Base-by-base conservation (phyloP, 164 flowering plant species). In the Nelumbo lutea region DNA sequence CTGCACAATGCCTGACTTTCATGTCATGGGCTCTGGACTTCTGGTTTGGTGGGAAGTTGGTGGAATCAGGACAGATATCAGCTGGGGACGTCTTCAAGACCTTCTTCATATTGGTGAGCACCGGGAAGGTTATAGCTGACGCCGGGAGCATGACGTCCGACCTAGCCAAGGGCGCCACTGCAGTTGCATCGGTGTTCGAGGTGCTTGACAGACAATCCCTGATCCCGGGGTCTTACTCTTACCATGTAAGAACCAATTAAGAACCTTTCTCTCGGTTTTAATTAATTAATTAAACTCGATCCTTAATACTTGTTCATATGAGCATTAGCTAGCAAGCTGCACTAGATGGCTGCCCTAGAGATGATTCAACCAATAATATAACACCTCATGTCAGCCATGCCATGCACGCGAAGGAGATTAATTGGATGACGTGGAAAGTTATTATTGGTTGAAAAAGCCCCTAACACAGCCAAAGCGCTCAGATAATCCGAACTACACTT, bases 81-180 rank as follows among this genome's bases (percentile, higher is more conserved):
- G 86, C 98, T 0, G 94, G 94, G 13, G 97, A 84, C 60, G 97
- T 93, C 15, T 93, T 93, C 78, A 89, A 87, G 79, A 93, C 97
- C 3, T 93, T 91, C 73, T 89, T 91, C 78, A 79, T 93, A 27
- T 72, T 91, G 78, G 96, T 93, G 0, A 91, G 96, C 72, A 93
- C 97, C 1, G 97, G 98, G 0, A 91, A 87, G 70, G 97, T 93
- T 39, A 89, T 93, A 43, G 98, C 98, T 5, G 97, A 93, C 0
- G 97, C 98, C 4, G 98, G 98, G 11, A 93, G 97, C 79, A 93
- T 91, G 98, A 93, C 98, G 1, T 83, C 97, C n/a, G 98, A 91
- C 71, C 73, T 93, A 38, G 97, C 96, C 42, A 91, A 85, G 74
- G 94, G 98, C 2, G 83, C 98, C 1, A 74, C 89, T 0, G 94